Evolutionary conservation across 352 stramenopile species (phyloP).

Genomic region (Phytophthora hybrid): DNA sequence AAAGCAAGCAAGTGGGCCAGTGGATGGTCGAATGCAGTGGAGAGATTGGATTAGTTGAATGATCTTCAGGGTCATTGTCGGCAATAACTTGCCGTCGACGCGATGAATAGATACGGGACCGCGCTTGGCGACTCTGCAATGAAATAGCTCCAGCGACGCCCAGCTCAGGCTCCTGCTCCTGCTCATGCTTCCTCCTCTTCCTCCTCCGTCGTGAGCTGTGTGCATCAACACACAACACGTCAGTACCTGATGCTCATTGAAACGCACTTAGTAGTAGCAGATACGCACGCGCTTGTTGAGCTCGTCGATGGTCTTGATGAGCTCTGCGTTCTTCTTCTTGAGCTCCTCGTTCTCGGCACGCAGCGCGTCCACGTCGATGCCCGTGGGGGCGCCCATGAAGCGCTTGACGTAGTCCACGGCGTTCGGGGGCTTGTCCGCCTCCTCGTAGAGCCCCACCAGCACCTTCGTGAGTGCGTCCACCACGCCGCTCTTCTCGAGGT

Average conservation of each 20-base stretch:
- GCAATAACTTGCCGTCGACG: not conserved
- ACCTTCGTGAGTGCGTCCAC: constrained; percentile 98
- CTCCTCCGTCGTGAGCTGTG: constrained; percentile 75
- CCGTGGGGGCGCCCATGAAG: constrained; percentile 94
- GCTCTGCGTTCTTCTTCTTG: constrained; percentile 93
- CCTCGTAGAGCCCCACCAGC: constrained; percentile 97
- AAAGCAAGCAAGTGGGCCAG: too few species aligned
- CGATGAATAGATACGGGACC: constrained; percentile 35
- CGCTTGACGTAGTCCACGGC: constrained; percentile 98
- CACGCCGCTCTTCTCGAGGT: constrained; percentile 97
- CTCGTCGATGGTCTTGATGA: constrained; percentile 92
- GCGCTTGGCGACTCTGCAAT: not conserved
- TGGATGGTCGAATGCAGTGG: constrained; percentile 22
- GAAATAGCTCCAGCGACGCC: not conserved
- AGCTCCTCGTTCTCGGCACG: constrained; percentile 92
- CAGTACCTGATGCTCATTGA: not conserved
- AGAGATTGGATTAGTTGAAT: constrained; percentile 31
- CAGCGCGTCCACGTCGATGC: constrained; percentile 91
- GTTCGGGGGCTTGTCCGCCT: constrained; percentile 95
- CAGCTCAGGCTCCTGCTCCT: not conserved
- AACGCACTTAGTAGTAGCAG: not conserved
- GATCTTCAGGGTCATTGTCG: constrained; percentile 1
- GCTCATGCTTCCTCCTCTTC: constrained; percentile 57
- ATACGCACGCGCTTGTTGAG: constrained; percentile 85
- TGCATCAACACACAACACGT: constrained; percentile 6